Conservation (phyloP, 441 rosid species). For the Bruguiera hainesii region DNA sequence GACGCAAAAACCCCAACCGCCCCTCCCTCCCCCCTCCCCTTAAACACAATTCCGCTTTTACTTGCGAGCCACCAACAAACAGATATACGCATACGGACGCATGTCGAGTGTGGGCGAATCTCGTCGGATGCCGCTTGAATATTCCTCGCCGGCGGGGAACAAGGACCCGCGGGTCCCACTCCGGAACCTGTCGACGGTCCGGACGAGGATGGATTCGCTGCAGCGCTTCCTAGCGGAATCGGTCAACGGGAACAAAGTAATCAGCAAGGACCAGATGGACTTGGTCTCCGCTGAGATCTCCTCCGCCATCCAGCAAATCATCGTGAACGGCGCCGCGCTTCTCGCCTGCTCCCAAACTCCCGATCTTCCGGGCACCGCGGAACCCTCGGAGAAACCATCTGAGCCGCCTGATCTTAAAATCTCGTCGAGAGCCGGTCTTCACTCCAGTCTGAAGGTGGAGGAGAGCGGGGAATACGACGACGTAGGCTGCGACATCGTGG, state of each 20-base stretch:
- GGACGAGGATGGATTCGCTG: conserved; percentile 52
- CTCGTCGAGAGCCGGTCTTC: not conserved
- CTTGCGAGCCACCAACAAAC: too few relatives aligned
- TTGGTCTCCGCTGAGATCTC: conserved; percentile 54
- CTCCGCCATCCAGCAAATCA: conserved; percentile 54
- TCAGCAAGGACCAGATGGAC: conserved; percentile 45
- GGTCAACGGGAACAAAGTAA: conserved; percentile 37
- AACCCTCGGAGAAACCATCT: not conserved
- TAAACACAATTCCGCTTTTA: too few relatives aligned
- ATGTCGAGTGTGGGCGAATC: conserved; percentile 29
- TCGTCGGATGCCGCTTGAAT: conserved; percentile 1
- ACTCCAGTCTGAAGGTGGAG: conserved; percentile 13
- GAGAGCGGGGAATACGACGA: conserved; percentile 17
- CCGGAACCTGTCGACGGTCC: conserved; percentile 39
- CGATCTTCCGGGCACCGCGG: not conserved
- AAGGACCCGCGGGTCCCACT: conserved; percentile 36
- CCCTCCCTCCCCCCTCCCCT: too few relatives aligned
- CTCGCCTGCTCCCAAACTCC: conserved; percentile 31
- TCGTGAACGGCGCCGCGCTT: conserved; percentile 59
- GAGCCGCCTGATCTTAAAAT: conserved; percentile 16
- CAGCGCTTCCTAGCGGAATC: conserved; percentile 49
- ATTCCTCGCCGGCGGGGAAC: conserved; percentile 8
- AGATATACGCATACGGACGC: too few relatives aligned
- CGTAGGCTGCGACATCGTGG: conserved; percentile 36
- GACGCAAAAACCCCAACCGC: too few relatives aligned